phyloP scores from a whole-genome alignment of 129 eudicot species.

The Centella asiatica region DNA sequence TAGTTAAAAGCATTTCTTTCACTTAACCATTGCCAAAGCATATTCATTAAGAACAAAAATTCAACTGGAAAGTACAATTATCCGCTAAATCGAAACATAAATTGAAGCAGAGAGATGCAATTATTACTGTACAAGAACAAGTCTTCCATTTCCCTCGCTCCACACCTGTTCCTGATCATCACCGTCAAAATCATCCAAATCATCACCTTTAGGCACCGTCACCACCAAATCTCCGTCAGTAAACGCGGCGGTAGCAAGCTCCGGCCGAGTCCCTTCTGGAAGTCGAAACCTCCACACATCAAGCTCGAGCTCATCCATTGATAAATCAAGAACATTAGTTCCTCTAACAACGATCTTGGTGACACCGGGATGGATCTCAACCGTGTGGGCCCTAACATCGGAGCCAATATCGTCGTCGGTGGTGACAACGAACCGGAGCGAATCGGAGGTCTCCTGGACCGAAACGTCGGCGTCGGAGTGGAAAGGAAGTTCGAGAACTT shows the following conservation, averaged over 20 bases:
- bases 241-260: constrained; percentile 68
- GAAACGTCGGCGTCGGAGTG: constrained; percentile 74
- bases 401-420: constrained; percentile 47
- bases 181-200: constrained; percentile 20
- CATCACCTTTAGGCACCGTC: constrained; percentile 66
- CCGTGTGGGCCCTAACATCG: constrained; percentile 46
- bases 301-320: constrained; percentile 47
- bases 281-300: constrained; percentile 86
- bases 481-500: constrained; percentile 85
- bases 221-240: constrained; percentile 82
- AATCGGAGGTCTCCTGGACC: constrained; percentile 51
- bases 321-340: background rate
- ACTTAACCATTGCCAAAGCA: background rate
- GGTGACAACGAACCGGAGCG: constrained; percentile 44
- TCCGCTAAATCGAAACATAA: constrained; percentile 1
- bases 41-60: background rate
- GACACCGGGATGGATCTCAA: constrained; percentile 87
- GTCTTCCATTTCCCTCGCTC: constrained; percentile 34
- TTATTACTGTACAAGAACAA: constrained; percentile 68
- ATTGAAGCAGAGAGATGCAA: constrained; percentile 7
- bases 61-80: constrained; percentile 10
- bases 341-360: constrained; percentile 61
- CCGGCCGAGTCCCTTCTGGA: constrained; percentile 65
- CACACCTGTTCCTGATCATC: constrained; percentile 26
- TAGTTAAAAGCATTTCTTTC: background rate